Base-by-base conservation (phyloP, 768 basidiomycete species). In the Daedalea quercina region DNA sequence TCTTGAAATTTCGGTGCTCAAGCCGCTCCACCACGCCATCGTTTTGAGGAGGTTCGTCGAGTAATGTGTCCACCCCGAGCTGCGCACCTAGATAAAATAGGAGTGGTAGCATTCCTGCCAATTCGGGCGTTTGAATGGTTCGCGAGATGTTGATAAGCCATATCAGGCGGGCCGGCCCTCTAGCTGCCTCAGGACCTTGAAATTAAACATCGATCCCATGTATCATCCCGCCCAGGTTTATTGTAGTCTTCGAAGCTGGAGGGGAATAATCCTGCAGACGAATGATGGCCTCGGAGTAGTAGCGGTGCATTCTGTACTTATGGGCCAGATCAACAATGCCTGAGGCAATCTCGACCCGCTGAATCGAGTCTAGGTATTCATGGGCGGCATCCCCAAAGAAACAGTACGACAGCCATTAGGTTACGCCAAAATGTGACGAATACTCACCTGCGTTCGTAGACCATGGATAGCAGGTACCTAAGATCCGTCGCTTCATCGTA, bases 71-170 rank as follows among this genome's bases (percentile, higher is more conserved):
- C 9, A 4, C 47, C 45, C 53, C 53, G 53, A 56, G 55, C 51
- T 56, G 55, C 44, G 47, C 52, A 53, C 55, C 54, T 43, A 56
- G 51, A 53, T 60, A 56, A 47, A 60, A 53, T 45, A 55, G 55
- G 44, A 55, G 52, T 41, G 58, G 58, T 12, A 60, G 58, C 22
- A 60, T 42, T 3, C 4, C 17, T 7, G 15, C 15, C 15, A 42
- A 22, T 7, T 42, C 40, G 15, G 40, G 20, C 6, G 40, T 17
- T n/a, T 22, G 3, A 4, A 42, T 42, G 15, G 17, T 4, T 17
- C 40, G 4, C 17, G 40, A 6, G 6, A 42, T 15, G 20, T 17
- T 42, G 40, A 42, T 42, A 15, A 42, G 15, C 7, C 17, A 17
- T 7, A 42, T 42, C 6, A 42, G 40, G 17, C 20, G 40, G 40